phyloP scores from a whole-genome alignment of 176 grass and related monocot species.

The Cenchrus americanus region DNA sequence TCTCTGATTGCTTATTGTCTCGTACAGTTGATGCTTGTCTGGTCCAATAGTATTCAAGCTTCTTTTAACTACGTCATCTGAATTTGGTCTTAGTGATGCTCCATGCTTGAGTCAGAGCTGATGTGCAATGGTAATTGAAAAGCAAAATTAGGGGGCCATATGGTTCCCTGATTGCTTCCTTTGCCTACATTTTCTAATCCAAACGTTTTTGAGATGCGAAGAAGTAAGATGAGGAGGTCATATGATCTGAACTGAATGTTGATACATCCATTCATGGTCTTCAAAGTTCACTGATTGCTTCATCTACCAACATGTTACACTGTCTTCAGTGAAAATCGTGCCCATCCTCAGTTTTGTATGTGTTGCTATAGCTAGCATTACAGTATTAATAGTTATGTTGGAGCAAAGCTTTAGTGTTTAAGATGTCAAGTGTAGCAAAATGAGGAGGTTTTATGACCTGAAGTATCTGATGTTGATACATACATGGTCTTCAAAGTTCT shows the following conservation, averaged over 20 bases:
- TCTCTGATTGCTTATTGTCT: too few species aligned
- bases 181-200: too few species aligned
- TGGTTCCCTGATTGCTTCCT: too few species aligned
- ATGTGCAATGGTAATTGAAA: too few species aligned
- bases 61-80: neutral
- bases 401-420: neutral
- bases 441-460: neutral
- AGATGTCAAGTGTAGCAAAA: neutral
- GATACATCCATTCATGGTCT: conserved; percentile 39
- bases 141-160: too few species aligned
- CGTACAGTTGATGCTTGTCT: too few species aligned
- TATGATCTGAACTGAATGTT: conserved; percentile 12
- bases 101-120: neutral
- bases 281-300: conserved; percentile 50
- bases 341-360: too few species aligned
- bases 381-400: neutral
- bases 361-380: too few species aligned
- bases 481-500: conserved; percentile 49
- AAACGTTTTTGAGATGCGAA: neutral
- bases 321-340: neutral
- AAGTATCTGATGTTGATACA: conserved; percentile 30
- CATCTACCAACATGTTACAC: neutral
- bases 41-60: too few species aligned
- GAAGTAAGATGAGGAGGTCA: conserved; percentile 10
- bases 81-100: neutral